Evolutionary conservation across 192 early-diverging fungal species (phyloP).

Genomic region (Backusella luteola): DNA sequence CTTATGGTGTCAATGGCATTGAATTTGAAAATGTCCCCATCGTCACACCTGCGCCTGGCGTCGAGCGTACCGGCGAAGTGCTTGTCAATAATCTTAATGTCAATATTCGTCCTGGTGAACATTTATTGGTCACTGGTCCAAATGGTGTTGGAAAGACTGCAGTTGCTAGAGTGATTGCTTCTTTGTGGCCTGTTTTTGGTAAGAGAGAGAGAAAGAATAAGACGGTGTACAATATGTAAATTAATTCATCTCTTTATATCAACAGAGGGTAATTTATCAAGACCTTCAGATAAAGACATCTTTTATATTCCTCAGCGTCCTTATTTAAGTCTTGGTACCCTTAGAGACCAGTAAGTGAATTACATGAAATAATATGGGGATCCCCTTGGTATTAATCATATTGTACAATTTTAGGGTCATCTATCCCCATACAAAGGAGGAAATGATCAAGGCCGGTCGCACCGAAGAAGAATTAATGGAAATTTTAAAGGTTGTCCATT

Average conservation of each 20-base stretch:
- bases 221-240: background rate
- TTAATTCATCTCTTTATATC: background rate
- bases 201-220: background rate
- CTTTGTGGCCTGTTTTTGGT: constrained; percentile 91
- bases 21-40: constrained; percentile 88
- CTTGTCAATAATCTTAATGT: constrained; percentile 79
- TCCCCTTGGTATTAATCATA: background rate
- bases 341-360: constrained; percentile 81
- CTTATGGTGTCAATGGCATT: constrained; percentile 66
- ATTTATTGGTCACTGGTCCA: constrained; percentile 90
- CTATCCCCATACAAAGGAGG: constrained; percentile 86
- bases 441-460: constrained; percentile 71
- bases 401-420: constrained; percentile 56
- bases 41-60: constrained; percentile 77
- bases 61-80: constrained; percentile 67
- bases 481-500: constrained; percentile 83
- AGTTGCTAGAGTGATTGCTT: constrained; percentile 89
- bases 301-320: constrained; percentile 99
- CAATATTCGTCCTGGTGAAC: constrained; percentile 80
- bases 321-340: constrained; percentile 87
- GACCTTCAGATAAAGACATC: constrained; percentile 77
- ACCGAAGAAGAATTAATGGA: constrained; percentile 80
- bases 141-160: constrained; percentile 95
- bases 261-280: constrained; percentile 60
- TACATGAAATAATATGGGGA: background rate